Evolutionary conservation across 345 rosid species (phyloP).

Genomic region (Toxicodendron radicans): DNA sequence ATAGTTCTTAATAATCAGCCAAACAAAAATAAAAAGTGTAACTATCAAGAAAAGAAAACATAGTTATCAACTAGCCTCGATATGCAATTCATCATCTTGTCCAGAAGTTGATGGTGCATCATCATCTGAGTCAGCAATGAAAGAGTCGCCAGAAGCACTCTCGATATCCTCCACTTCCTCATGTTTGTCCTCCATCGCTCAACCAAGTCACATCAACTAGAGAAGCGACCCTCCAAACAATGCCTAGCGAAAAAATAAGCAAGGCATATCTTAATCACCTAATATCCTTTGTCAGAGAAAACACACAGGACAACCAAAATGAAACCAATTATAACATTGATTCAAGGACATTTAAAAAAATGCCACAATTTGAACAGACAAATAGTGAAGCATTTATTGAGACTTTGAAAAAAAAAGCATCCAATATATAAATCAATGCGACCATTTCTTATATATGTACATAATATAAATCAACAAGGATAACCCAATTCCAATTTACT

Average conservation of each 20-base stretch:
- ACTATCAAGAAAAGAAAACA: slow-evolving; percentile 2
- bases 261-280: slow-evolving; percentile 13
- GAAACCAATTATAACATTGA: not conserved
- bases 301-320: not conserved
- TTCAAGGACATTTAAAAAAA: not conserved
- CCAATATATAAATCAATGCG: not conserved
- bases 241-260: slow-evolving; percentile 10
- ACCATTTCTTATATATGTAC: not conserved
- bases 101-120: slow-evolving; percentile 50
- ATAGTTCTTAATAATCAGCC: not conserved
- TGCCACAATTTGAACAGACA: not conserved
- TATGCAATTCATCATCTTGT: slow-evolving; percentile 52
- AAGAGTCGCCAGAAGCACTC: slow-evolving; percentile 55
- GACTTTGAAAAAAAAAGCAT: not conserved
- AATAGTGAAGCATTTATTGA: not conserved
- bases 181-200: slow-evolving; percentile 45
- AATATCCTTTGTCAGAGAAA: not conserved
- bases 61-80: slow-evolving; percentile 51
- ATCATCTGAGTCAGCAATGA: slow-evolving; percentile 52
- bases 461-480: not conserved
- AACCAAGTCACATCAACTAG: slow-evolving; percentile 11
- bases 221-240: slow-evolving; percentile 15
- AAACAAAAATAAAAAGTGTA: not conserved
- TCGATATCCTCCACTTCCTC: slow-evolving; percentile 44
- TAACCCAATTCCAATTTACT: not conserved